Evolutionary conservation across 2,329 filamentous ascomycete genomes (phyloP).

Genomic region (Massarina eburnea): DNA sequence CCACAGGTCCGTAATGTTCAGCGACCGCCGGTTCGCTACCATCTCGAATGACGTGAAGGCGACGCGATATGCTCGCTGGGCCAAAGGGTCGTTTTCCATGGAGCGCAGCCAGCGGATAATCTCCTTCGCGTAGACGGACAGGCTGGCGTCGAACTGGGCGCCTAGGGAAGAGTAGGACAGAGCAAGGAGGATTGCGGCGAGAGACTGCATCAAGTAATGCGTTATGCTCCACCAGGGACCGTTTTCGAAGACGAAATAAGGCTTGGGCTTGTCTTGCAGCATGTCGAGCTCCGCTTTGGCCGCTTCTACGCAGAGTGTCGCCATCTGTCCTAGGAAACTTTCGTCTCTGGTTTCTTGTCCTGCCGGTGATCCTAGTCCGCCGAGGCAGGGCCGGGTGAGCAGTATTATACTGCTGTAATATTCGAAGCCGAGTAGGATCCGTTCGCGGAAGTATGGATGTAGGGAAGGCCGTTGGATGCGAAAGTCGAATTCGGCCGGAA

Average conservation of each 20-base stretch:
- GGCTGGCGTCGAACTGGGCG: conserved; percentile 18
- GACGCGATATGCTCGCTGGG: conserved; percentile 25
- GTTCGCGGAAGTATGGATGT: conserved; percentile 22
- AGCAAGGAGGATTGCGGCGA: conserved; percentile 42
- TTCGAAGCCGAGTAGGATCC: conserved; percentile 34
- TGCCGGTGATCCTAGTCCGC: conserved; percentile 24
- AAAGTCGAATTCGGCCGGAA: conserved; percentile 36
- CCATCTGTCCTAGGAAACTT: conserved; percentile 34
- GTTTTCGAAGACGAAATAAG: conserved; percentile 32
- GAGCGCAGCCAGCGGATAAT: conserved; percentile 36
- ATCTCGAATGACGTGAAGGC: conserved; percentile 20
- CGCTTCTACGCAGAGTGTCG: conserved; percentile 40
- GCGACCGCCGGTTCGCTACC: conserved; percentile 18
- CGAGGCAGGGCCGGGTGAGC: conserved; percentile 43
- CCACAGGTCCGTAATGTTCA: conserved; percentile 17
- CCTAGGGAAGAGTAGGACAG: conserved; percentile 32
- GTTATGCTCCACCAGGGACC: conserved; percentile 48
- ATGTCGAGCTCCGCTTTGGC: conserved; percentile 37
- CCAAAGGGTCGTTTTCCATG: conserved; percentile 31
- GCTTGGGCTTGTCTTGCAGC: conserved; percentile 37
- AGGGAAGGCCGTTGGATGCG: conserved; percentile 8
- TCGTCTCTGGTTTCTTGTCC: conserved; percentile 19
- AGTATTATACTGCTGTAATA: conserved; percentile 45
- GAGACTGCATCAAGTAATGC: conserved; percentile 45
- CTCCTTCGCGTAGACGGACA: conserved; percentile 31